Evolutionary conservation across 2,329 filamentous ascomycete genomes (phyloP), one percentile per base, ranked within the genome.

Genomic region (Colletotrichum viniferum): DNA sequence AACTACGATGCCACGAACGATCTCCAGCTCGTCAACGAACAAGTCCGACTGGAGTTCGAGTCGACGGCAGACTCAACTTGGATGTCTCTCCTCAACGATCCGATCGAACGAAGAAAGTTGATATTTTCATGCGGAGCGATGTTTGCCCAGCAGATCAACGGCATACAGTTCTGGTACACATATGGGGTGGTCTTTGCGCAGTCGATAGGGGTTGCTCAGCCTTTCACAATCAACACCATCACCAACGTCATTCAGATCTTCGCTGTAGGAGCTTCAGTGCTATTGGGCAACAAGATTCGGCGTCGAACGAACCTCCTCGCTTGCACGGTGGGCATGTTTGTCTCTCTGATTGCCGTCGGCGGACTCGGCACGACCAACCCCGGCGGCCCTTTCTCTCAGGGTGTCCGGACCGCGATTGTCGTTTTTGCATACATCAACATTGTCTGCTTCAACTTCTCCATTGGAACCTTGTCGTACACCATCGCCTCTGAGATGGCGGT

Each of bases 401-500:
- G 79, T 2, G 78, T 82, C 7, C 83, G 83, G 12, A 86, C 84
- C 14, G 85, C 85, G 6, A 84, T 86, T 68, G 83, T 87, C 63
- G 82, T 79, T 32, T 87, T 87, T 77, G 79, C 85, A 52, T 84
- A 85, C 69, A 84, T 88, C 73, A 84, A 83, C 69, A 86, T 86
- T 74, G 82, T 83, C 24, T 83, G 83, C 13, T 88, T 87, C 79
- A 88, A 88, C 78, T 88, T 88, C 78, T 83, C 83, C 16, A 83
- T 83, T 79, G 86, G 86, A 2, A 84, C 87, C 1, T 79, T 86
- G 1, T 82, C 80, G 3, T 88, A 82, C 80, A 84, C 85, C 0
- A 84, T 87, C 52, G 85, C 85, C 32, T 85, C 83, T 5, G 87
- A 89, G 76, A 86, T 87, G 84, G 85, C 87, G 0, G 86, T 88